Evolutionary conservation across 139 green algal species (phyloP), one percentile per base, ranked within the genome.

Genomic region (Picochlorum sp.): DNA sequence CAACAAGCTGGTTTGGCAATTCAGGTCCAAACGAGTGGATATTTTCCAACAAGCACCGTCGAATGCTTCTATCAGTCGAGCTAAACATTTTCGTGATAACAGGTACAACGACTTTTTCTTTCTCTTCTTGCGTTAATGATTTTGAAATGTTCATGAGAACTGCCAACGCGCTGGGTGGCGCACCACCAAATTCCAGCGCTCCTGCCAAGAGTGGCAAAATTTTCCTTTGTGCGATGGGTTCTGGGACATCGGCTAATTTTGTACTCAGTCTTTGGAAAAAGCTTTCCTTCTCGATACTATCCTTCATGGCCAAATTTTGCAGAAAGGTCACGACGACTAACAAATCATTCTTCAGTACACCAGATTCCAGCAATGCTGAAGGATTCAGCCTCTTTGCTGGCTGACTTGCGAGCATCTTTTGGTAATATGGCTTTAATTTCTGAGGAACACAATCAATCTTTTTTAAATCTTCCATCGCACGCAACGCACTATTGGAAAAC

Each of bases 261-360:
- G 60, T 56, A 21, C 71, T 74, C 52, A 91, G 73, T 13, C 57
- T 62, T 62, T 78, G 86, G 76, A 95, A 92, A 66, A 95, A 95
- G 1, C 71, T 45, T 62, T 90, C 82, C 76, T 92, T 92, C 49
- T 93, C 86, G 28, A 71, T 51, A 5, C 52, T 45, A 62, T 97
- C 91, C 74, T 92, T 92, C 50, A 92, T 71, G 1, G 78, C 73
- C 28, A 99, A 85, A 51, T 92, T 90, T 61, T 98, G 90, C 79
- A 99, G 81, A 73, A 97, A 97, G 3, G 69, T 72, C 21, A 96
- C 83, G 10, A 86, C 85, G 44, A 97, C 87, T 51, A 95, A 85
- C 45, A 97, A 75, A 62, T 88, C 77, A 77, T 93, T 97, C 66
- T 87, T 79, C 31, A 98, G 81, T 63, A 94, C 95, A n/a, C 65